These are phyloP conservation scores for Cucurbita pepo DNA, from an alignment of 306 rosid genomes.

Conservation along the genomic window DNA sequence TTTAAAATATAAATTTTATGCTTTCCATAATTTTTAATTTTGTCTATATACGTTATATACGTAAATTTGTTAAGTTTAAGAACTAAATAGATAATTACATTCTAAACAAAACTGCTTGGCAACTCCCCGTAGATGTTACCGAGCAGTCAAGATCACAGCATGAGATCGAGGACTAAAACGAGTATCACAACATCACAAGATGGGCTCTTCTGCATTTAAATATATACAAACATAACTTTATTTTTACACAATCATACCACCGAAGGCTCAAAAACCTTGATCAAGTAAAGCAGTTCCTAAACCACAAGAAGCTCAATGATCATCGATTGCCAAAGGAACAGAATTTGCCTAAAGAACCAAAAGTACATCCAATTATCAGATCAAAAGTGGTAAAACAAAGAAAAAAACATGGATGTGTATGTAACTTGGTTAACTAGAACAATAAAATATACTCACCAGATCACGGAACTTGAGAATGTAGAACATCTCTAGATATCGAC, in stretches of 20 bases:
- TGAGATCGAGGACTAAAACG: not conserved
- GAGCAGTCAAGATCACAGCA: too few species aligned
- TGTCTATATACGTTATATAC: too few species aligned
- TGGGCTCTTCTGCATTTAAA: not conserved
- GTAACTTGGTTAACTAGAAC: too few species aligned
- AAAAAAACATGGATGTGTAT: not conserved
- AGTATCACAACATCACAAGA: not conserved
- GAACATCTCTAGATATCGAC: constrained; percentile 90
- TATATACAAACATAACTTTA: not conserved
- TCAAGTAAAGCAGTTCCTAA: constrained; percentile 27
- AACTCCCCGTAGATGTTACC: too few species aligned
- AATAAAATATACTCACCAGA: constrained; percentile 41
- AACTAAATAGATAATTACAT: too few species aligned
- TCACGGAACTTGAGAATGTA: constrained; percentile 83
- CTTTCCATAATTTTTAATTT: too few species aligned
- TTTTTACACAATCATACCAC: not conserved
- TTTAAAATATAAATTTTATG: too few species aligned
- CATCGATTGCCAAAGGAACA: constrained; percentile 50
- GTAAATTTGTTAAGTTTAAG: too few species aligned
- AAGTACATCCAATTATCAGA: not conserved
- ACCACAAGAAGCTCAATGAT: constrained; percentile 4
- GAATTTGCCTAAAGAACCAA: constrained; percentile 47
- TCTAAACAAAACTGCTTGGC: too few species aligned
- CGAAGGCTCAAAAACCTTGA: constrained; percentile 40
- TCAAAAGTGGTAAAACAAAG: not conserved